Evolutionary conservation across 2,329 filamentous ascomycete species (phyloP).

Genomic region (Ustulina deusta): DNA sequence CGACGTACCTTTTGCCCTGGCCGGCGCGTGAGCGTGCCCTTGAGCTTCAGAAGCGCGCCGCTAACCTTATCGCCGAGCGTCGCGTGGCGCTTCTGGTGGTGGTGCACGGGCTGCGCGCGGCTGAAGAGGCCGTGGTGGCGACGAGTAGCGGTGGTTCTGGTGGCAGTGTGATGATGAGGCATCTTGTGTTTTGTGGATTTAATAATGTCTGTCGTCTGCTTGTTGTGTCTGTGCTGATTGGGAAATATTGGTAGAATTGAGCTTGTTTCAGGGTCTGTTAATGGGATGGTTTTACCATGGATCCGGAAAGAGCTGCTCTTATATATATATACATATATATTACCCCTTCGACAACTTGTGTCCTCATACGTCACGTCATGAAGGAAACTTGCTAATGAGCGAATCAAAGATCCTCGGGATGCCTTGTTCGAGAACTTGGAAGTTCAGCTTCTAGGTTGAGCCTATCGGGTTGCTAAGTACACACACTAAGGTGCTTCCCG

Average conservation of each 20-base stretch:
- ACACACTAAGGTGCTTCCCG: too few species aligned
- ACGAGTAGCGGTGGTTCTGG: constrained; percentile 58
- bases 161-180: constrained; percentile 49
- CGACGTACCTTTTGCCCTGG: constrained; percentile 75
- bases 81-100: constrained; percentile 74
- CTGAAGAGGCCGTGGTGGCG: constrained; percentile 57
- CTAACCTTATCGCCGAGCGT: constrained; percentile 81
- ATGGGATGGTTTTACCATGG: neutral
- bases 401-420: constrained; percentile 7
- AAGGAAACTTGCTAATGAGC: constrained; percentile 22
- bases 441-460: neutral
- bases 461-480: constrained; percentile 17
- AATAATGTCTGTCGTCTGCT: neutral
- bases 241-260: neutral
- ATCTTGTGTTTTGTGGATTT: constrained; percentile 22
- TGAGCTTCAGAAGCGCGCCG: constrained; percentile 79
- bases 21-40: constrained; percentile 74
- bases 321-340: constrained; percentile 7
- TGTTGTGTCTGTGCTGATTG: neutral
- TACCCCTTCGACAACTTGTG: neutral
- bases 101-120: constrained; percentile 41
- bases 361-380: constrained; percentile 4
- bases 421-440: constrained; percentile 4
- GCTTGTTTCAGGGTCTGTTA: neutral
- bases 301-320: constrained; percentile 8